These are phyloP conservation scores for Hysterium pulicare DNA, from an alignment of 2,329 filamentous ascomycete species.

Conservation along the genomic window DNA sequence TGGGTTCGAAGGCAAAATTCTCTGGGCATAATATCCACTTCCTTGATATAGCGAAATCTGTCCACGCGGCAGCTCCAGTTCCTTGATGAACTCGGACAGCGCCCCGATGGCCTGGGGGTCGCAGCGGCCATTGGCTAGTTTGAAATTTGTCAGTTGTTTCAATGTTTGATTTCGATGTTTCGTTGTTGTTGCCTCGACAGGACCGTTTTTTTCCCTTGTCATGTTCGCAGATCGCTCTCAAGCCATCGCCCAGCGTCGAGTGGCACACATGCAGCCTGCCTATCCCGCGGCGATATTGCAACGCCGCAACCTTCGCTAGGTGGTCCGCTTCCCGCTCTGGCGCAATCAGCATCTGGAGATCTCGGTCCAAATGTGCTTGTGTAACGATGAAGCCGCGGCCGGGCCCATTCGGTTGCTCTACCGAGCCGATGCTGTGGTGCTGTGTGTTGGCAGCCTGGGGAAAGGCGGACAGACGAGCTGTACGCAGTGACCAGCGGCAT, in stretches of 20 bases:
- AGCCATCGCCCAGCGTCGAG: constrained; percentile 16
- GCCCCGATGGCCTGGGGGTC: constrained; percentile 11
- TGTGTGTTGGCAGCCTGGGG: constrained; percentile 1
- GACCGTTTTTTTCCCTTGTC: constrained; percentile 15
- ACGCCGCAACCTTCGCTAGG: constrained; percentile 4
- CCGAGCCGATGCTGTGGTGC: constrained; percentile 22
- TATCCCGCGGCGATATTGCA: constrained; percentile 10
- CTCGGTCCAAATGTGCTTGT: constrained; percentile 15
- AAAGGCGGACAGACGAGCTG: not conserved
- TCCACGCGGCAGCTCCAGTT: constrained; percentile 16
- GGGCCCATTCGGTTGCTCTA: constrained; percentile 19
- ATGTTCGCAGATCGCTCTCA: constrained; percentile 19
- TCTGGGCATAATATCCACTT: constrained; percentile 20
- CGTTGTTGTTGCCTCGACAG: constrained; percentile 18
- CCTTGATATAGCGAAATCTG: constrained; percentile 20
- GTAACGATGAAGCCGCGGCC: constrained; percentile 18
- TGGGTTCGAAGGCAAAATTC: constrained; percentile 10
- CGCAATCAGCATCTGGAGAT: constrained; percentile 12
- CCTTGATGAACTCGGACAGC: constrained; percentile 15
- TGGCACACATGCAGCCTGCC: constrained; percentile 25
- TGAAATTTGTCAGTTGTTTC: constrained; percentile 22
- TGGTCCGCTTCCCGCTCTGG: constrained; percentile 8
- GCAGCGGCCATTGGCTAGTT: constrained; percentile 19
- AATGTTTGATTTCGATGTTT: constrained; percentile 24
- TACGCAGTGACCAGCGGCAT: not conserved